phyloP scores from a whole-genome alignment of 805 yeast species.

The Metschnikowia bowlesiae region DNA sequence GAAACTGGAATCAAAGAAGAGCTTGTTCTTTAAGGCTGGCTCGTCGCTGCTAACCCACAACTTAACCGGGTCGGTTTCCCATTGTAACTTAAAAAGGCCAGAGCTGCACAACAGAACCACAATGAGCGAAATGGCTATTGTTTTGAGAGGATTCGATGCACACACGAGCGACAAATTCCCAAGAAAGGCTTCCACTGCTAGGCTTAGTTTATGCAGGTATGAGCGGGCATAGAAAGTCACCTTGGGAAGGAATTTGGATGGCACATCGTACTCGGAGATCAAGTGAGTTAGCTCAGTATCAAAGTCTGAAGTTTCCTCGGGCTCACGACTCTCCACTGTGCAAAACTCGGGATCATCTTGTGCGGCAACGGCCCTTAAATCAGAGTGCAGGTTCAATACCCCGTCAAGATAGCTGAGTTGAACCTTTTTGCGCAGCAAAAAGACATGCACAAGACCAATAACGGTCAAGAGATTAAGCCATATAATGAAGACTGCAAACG shows the following conservation, averaged over 20 bases:
- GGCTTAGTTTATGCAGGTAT: conserved; percentile 4
- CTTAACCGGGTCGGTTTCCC: conserved; percentile 77
- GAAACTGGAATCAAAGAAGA: conserved; percentile 70
- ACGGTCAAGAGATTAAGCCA: conserved; percentile 40
- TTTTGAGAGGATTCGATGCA: conserved; percentile 50
- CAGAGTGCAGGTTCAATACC: background rate
- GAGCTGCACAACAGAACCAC: conserved; percentile 45
- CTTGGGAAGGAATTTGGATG: background rate
- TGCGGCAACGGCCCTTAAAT: background rate
- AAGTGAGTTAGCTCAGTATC: conserved; percentile 5
- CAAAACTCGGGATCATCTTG: background rate
- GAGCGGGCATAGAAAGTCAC: background rate
- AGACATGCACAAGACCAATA: conserved; percentile 40
- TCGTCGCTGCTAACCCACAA: conserved; percentile 87
- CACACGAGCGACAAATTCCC: conserved; percentile 53
- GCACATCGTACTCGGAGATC: conserved; percentile 1
- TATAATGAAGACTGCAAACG: conserved; percentile 53
- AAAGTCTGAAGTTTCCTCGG: background rate
- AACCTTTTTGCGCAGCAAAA: conserved; percentile 17
- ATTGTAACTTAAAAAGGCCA: conserved; percentile 47
- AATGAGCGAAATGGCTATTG: conserved; percentile 20
- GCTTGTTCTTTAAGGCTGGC: conserved; percentile 61
- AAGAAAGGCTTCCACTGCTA: conserved; percentile 31
- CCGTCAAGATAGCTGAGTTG: conserved; percentile 6
- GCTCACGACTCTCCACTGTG: background rate